phyloP scores from a whole-genome alignment of 1,139 yeast species.

The Pichia sp. region DNA sequence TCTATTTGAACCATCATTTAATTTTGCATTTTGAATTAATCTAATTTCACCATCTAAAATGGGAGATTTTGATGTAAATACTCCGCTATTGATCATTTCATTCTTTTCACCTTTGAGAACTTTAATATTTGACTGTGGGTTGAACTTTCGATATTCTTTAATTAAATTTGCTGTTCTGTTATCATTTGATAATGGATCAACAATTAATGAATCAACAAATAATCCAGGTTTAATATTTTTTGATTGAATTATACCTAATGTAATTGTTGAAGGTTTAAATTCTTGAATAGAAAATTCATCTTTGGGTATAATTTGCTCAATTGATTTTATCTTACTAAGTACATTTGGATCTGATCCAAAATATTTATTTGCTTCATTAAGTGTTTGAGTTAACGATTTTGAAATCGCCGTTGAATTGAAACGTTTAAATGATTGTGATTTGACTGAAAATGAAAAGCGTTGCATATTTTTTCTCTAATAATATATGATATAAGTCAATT shows the following conservation, averaged over 20 bases:
- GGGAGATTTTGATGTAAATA: constrained; percentile 24
- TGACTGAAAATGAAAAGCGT: neutral
- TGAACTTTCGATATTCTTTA: constrained; percentile 8
- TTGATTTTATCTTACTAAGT: constrained; percentile 11
- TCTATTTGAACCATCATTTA: constrained; percentile 19
- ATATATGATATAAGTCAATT: neutral
- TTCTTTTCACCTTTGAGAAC: constrained; percentile 13
- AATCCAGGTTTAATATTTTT: constrained; percentile 15
- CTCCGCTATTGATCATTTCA: constrained; percentile 9
- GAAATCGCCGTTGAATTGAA: neutral
- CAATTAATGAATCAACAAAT: constrained; percentile 20
- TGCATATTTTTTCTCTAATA: neutral
- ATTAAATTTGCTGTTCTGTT: constrained; percentile 16
- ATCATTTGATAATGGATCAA: constrained; percentile 25
- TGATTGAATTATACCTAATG: constrained; percentile 25
- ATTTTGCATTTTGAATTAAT: constrained; percentile 22
- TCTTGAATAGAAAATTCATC: constrained; percentile 7
- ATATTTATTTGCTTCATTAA: constrained; percentile 9
- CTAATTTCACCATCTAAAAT: constrained; percentile 24
- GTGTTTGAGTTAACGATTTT: constrained; percentile 1
- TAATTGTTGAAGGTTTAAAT: constrained; percentile 16
- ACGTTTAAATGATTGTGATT: neutral
- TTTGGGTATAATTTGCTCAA: constrained; percentile 13
- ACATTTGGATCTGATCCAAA: constrained; percentile 13
- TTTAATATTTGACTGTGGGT: constrained; percentile 15